Base-by-base conservation (phyloP, 2,329 filamentous ascomycete genomes). In the Aspergillus sp. region DNA sequence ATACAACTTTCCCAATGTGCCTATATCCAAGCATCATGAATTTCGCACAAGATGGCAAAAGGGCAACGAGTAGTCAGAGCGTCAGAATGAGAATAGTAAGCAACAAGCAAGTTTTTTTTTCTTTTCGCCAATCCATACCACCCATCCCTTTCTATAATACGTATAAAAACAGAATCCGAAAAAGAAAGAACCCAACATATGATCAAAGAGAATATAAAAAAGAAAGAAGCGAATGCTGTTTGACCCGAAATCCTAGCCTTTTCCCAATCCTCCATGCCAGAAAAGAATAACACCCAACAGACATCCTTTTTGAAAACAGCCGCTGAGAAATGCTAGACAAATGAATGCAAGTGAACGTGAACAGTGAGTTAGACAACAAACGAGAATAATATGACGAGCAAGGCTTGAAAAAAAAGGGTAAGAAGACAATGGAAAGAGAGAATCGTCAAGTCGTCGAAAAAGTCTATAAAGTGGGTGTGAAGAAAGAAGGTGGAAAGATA, bases 361-460 rank as follows among this genome's bases (percentile, higher is more conserved):
- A 19, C 19, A 19, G 19, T 19, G 19, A 19, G 19, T 19, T 19
- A 19, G 19, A 19, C 19, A 19, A 19, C 19, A 19, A 19, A 2
- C 19, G 19, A 19, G 27, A 29, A 30, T 41, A 11, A 49, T 43
- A 31, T 32, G 44, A 49, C 36, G 32, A 42, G 42, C 46, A 38
- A 47, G 39, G 39, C 38, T 40, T 32, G 36, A 42, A 37, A 44
- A 46, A 44, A 42, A n/a, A n/a, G n/a, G n/a, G n/a, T n/a, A n/a
- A n/a, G n/a, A n/a, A 38, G 46, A 9, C 36, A 33, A 49, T 31
- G 43, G n/a, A 42, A 47, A 46, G 38, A 11, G 48, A 47, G 44
- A 45, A 50, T 59, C 56, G 51, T 61, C 45, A 59, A 56, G 51
- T 60, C 56, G 49, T 62, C 37, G 49, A 53, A 52, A 39, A 43